phyloP scores from a whole-genome alignment of 2,329 filamentous ascomycete genomes.

The Gaeumannomyces sp. region DNA sequence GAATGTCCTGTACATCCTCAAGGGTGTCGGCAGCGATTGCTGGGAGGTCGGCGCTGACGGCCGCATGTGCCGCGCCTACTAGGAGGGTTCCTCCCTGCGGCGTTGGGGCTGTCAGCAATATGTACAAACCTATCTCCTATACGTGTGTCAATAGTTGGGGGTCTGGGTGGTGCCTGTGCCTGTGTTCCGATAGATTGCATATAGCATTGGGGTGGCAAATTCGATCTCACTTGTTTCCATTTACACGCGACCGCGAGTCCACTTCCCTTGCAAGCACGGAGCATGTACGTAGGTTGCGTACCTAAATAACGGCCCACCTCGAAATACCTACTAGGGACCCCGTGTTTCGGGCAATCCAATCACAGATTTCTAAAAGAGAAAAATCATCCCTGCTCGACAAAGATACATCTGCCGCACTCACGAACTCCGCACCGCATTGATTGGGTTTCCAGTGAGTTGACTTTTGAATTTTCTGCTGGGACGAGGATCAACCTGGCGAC shows the following conservation, averaged over 20 bases:
- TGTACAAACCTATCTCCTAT: background rate
- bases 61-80: background rate
- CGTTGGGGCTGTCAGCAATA: background rate
- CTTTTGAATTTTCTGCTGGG: too few species aligned
- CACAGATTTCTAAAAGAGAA: too few species aligned
- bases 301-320: too few species aligned
- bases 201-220: background rate
- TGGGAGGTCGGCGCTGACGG: slow-evolving; percentile 27
- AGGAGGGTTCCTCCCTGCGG: background rate
- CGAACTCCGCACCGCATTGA: too few species aligned
- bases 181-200: background rate
- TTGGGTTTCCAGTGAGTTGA: too few species aligned
- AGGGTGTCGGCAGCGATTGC: slow-evolving; percentile 34
- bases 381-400: too few species aligned
- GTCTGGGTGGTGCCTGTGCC: background rate
- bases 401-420: too few species aligned
- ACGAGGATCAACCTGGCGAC: too few species aligned
- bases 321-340: too few species aligned
- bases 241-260: background rate
- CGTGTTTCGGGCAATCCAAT: too few species aligned
- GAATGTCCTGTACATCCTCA: slow-evolving; percentile 31
- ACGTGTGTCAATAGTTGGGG: background rate
- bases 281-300: too few species aligned
- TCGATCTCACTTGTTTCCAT: background rate
- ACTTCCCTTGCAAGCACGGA: too few species aligned